phyloP scores from a whole-genome alignment of 2,329 filamentous ascomycete species.

The Fusarium mangiferae region DNA sequence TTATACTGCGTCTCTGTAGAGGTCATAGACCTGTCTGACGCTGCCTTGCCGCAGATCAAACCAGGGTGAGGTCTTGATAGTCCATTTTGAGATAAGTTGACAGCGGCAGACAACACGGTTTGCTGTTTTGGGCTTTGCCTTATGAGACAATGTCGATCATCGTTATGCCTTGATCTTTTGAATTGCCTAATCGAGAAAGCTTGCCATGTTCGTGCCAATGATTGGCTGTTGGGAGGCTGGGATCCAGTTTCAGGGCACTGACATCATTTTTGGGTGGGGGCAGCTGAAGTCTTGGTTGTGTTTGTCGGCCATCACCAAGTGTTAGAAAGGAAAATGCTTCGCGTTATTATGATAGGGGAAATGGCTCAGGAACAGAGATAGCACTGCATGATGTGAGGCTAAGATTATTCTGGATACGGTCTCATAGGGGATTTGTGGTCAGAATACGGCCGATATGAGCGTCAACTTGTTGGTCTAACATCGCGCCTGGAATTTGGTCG shows the following conservation, averaged over 20 bases:
- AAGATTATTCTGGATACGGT: accelerated
- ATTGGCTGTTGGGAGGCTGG: not conserved
- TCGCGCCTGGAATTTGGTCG: no score
- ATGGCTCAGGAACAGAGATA: no score
- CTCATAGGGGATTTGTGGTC: accelerated
- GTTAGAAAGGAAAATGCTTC: not conserved
- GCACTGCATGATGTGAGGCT: not conserved
- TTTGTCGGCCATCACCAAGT: not conserved
- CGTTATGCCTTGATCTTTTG: not conserved
- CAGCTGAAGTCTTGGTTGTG: not conserved
- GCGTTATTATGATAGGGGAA: no score
- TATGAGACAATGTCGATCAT: not conserved
- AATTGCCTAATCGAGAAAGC: not conserved
- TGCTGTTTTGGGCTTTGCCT: not conserved
- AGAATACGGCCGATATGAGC: no score
- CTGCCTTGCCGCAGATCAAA: not conserved
- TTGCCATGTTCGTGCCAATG: accelerated
- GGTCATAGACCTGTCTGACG: not conserved
- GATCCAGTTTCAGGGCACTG: not conserved
- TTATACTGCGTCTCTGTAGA: not conserved
- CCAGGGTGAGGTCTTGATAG: not conserved
- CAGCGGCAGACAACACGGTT: not conserved
- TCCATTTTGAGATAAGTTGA: not conserved
- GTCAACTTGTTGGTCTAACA: no score
- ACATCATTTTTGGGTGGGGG: not conserved